Conservation (phyloP, 2,329 filamentous ascomycete species). For the Aschersonia sp. region DNA sequence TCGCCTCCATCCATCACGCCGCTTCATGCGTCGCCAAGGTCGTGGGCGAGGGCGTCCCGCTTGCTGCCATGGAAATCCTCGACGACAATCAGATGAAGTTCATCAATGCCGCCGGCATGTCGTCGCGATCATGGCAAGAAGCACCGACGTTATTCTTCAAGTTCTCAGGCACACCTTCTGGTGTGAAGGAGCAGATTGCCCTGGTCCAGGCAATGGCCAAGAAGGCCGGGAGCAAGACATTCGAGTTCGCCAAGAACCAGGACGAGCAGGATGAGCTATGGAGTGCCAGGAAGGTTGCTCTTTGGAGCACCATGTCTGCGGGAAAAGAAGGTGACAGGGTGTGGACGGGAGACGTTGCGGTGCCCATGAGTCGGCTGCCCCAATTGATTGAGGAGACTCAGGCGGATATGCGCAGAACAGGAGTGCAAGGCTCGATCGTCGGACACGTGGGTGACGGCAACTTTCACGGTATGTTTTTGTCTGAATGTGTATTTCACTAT, state of each 20-base stretch:
- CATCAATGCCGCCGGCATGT: slow-evolving; percentile 52
- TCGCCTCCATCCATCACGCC: slow-evolving; percentile 47
- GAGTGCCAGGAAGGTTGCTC: slow-evolving; percentile 70
- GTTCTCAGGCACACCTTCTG: slow-evolving; percentile 54
- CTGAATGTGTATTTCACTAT: background rate
- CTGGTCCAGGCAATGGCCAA: slow-evolving; percentile 51
- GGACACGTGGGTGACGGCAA: slow-evolving; percentile 68
- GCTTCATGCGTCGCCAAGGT: slow-evolving; percentile 69
- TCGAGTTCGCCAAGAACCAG: slow-evolving; percentile 60
- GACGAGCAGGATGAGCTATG: slow-evolving; percentile 66
- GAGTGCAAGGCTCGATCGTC: slow-evolving; percentile 37
- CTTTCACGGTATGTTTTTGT: slow-evolving; percentile 44
- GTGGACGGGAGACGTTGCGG: slow-evolving; percentile 79
- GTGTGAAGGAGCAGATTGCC: slow-evolving; percentile 65
- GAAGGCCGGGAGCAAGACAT: slow-evolving; percentile 46
- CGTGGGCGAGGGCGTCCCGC: slow-evolving; percentile 65
- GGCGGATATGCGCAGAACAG: slow-evolving; percentile 26
- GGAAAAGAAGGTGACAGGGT: slow-evolving; percentile 53
- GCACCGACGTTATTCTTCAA: slow-evolving; percentile 74
- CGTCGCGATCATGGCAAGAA: slow-evolving; percentile 53
- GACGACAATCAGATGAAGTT: slow-evolving; percentile 79
- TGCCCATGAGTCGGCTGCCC: slow-evolving; percentile 60
- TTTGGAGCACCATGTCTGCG: slow-evolving; percentile 66
- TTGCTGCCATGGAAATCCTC: slow-evolving; percentile 84
- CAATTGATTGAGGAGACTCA: slow-evolving; percentile 64